These are phyloP conservation scores for Clohesyomyces aquaticus DNA, from an alignment of 495 filamentous ascomycete species.

Conservation along the genomic window DNA sequence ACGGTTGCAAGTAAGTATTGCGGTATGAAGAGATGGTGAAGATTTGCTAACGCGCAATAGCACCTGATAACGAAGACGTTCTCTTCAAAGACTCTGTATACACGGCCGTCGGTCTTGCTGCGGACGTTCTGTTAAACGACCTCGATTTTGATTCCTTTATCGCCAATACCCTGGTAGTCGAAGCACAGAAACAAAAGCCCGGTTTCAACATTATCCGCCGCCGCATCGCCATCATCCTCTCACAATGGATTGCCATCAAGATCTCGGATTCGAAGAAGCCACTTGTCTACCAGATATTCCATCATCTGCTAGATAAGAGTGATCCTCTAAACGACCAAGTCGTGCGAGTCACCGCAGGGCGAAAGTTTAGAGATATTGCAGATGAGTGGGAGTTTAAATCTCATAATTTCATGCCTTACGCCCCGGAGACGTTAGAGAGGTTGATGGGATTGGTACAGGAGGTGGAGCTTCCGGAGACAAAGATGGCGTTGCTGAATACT, in stretches of 20 bases:
- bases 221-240: conserved; percentile 82
- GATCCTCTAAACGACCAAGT: conserved; percentile 87
- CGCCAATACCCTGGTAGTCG: conserved; percentile 69
- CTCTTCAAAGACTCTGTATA: conserved; percentile 91
- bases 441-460: conserved; percentile 78
- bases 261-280: conserved; percentile 63
- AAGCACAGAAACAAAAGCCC: conserved; percentile 74
- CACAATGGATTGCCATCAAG: conserved; percentile 84
- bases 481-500: conserved; percentile 83
- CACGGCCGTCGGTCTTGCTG: conserved; percentile 84
- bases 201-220: conserved; percentile 86
- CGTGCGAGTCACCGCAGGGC: conserved; percentile 86
- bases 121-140: conserved; percentile 66
- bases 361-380: conserved; percentile 76
- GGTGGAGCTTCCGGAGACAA: conserved; percentile 81
- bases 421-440: conserved; percentile 65
- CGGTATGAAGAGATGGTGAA: background rate
- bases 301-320: conserved; percentile 76
- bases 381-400: conserved; percentile 80
- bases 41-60: conserved; percentile 43
- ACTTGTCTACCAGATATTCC: conserved; percentile 86
- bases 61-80: conserved; percentile 65
- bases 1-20: conserved; percentile 64
- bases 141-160: conserved; percentile 85
- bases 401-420: conserved; percentile 72